Evolutionary conservation across 1,139 yeast genomes (phyloP), one percentile per base, ranked within the genome.

Genomic region (Pichia sp.): DNA sequence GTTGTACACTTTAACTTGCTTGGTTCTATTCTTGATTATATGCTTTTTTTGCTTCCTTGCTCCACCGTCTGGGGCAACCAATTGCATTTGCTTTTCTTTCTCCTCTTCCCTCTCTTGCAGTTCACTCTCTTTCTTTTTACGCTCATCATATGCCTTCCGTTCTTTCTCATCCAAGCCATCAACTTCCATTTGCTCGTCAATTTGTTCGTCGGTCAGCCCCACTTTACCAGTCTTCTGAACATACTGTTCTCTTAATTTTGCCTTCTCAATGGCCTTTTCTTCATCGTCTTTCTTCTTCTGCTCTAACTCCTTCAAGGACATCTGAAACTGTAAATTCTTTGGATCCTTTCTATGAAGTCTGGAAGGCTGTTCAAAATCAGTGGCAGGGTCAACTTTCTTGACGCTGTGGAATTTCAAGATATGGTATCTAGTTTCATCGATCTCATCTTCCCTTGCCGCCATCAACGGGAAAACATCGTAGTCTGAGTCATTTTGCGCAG

Each of bases 31-130:
- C 53, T 79, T 83, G 54, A 81, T 74, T 30, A 73, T 59, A 45
- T 74, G 75, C 44, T 73, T 73, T 53, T 77, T 74, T 37, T 67
- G 69, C 48, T 76, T 42, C 46, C 94, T 69, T 1, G 93, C 94
- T 16, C 94, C 93, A 13, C 95, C 96, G 59, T 86, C 95, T 1
- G 96, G 96, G 0, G 96, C 96, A 32, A 86, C 87, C 47, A 77
- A 77, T 15, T 81, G 69, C 66, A 77, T 60, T 47, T 77, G 83
- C 11, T 67, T 68, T 39, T 63, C 64, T 11, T 48, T 48, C 36
- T 53, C 53, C 8, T 46, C 51, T 31, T 35, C 49, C 31, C 45
- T 44, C 37, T 43, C 51, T 27, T 46, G 49, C 31, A 46, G 52
- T 33, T 52, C 53, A 13, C 56, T 54, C 44, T 58, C 52, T 49